phyloP scores from a whole-genome alignment of 345 rosid species.

The Limnanthes douglasii region DNA sequence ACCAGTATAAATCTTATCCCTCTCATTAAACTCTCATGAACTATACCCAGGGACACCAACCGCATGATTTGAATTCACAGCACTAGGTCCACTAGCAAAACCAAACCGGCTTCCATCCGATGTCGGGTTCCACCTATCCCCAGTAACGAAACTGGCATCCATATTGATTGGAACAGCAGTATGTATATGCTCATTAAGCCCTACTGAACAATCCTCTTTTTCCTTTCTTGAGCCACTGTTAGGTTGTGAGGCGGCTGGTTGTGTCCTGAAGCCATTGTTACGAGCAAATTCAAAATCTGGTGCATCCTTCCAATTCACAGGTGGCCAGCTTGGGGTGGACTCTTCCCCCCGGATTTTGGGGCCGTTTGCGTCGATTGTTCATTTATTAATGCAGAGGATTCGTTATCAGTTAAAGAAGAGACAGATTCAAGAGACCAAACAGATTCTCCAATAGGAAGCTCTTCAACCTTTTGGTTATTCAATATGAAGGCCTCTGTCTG shows the following conservation, averaged over 20 bases:
- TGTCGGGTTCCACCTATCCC: too few relatives aligned
- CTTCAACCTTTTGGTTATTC: slow-evolving; percentile 57
- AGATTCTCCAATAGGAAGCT: slow-evolving; percentile 53
- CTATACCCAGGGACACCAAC: slow-evolving; percentile 7
- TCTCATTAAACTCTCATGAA: slow-evolving; percentile 10
- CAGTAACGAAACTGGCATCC: too few relatives aligned
- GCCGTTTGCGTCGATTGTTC: slow-evolving; percentile 8
- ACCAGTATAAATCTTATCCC: slow-evolving; percentile 25
- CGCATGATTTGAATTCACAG: slow-evolving; percentile 6
- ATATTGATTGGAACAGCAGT: slow-evolving; percentile 14
- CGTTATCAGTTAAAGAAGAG: slow-evolving; percentile 7
- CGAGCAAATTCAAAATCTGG: slow-evolving; percentile 25
- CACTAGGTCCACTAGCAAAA: slow-evolving; percentile 5
- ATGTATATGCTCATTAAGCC: slow-evolving; percentile 7
- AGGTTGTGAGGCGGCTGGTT: slow-evolving; percentile 5
- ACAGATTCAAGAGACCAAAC: slow-evolving; percentile 43
- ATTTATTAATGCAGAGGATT: slow-evolving; percentile 5
- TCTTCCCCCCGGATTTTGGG: slow-evolving; percentile 15
- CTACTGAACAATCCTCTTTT: slow-evolving; percentile 8
- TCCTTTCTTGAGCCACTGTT: slow-evolving; percentile 4
- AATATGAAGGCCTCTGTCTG: slow-evolving; percentile 57
- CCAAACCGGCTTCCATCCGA: too few relatives aligned
- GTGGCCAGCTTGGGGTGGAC: slow-evolving; percentile 38
- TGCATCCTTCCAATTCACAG: slow-evolving; percentile 48
- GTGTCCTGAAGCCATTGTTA: slow-evolving; percentile 17